phyloP scores from a whole-genome alignment of 1,139 yeast species.

The Hanseniaspora gamundiae region DNA sequence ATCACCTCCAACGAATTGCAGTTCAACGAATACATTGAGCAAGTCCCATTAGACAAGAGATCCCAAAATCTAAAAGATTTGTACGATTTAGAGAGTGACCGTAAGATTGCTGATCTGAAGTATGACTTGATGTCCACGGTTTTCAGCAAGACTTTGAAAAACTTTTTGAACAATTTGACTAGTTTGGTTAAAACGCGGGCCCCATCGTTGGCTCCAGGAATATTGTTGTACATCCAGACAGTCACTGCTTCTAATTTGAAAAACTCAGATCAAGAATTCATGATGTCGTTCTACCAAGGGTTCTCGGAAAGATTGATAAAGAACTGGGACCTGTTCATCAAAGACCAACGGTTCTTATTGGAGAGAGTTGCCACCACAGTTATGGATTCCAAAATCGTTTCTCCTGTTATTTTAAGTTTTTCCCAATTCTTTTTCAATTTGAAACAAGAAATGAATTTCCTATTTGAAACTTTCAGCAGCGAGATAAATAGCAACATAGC shows the following conservation, averaged over 20 bases:
- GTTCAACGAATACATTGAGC: constrained; percentile 38
- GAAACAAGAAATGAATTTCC: constrained; percentile 12
- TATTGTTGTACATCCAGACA: constrained; percentile 31
- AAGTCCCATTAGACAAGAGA: constrained; percentile 29
- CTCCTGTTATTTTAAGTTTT: constrained; percentile 33
- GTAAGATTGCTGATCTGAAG: constrained; percentile 43
- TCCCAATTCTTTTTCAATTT: constrained; percentile 34
- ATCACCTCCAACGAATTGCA: constrained; percentile 30
- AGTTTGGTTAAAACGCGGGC: constrained; percentile 29
- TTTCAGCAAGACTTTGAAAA: constrained; percentile 36
- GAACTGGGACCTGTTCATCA: constrained; percentile 50
- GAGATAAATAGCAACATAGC: constrained; percentile 18
- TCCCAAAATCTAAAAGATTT: constrained; percentile 19
- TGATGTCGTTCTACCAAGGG: constrained; percentile 41
- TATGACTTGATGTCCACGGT: constrained; percentile 39
- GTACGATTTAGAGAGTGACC: constrained; percentile 37
- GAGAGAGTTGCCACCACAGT: constrained; percentile 38
- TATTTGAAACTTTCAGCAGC: no score
- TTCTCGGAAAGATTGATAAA: constrained; percentile 39
- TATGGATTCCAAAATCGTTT: constrained; percentile 29
- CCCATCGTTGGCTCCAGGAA: constrained; percentile 31
- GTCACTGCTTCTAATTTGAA: constrained; percentile 27
- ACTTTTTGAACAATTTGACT: constrained; percentile 29
- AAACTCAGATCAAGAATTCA: constrained; percentile 55
- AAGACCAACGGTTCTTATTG: constrained; percentile 40